A percentile compares a stretch with the other conserved stretches of the same genome.
Evolutionary conservation across 2,329 filamentous ascomycete genomes (phyloP).

Genomic region (Pezicula rhizophila): DNA sequence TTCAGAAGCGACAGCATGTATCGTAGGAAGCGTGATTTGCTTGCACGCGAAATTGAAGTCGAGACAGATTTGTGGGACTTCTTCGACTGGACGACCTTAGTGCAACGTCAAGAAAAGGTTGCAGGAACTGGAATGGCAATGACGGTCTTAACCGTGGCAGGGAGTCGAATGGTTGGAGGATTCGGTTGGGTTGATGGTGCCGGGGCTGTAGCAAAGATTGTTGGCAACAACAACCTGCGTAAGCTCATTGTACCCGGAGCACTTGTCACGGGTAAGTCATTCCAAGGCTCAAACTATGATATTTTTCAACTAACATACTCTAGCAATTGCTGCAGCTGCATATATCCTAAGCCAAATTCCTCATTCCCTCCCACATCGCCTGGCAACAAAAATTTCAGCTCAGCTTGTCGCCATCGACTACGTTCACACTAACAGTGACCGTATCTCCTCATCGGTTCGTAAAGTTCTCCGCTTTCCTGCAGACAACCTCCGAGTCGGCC

Average conservation of each 20-base stretch:
- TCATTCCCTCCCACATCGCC: conserved; percentile 76
- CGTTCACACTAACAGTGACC: conserved; percentile 78
- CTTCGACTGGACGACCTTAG: conserved; percentile 75
- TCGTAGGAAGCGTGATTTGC: conserved; percentile 69
- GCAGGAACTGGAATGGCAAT: conserved; percentile 92
- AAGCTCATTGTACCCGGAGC: conserved; percentile 76
- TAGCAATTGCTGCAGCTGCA: conserved; percentile 67
- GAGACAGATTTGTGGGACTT: conserved; percentile 89
- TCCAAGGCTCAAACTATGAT: conserved; percentile 3
- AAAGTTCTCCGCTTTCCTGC: conserved; percentile 84
- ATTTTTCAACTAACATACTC: conserved; percentile 27
- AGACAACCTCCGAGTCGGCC: conserved; percentile 74
- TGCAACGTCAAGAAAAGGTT: conserved; percentile 90
- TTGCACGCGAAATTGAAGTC: conserved; percentile 80
- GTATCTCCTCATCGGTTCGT: conserved; percentile 80
- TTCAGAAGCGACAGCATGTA: conserved; percentile 97
- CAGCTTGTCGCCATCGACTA: conserved; percentile 84
- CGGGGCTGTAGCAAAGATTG: conserved; percentile 70
- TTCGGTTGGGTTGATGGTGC: conserved; percentile 86
- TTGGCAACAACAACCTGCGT: conserved; percentile 76
- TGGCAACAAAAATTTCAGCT: conserved; percentile 76
- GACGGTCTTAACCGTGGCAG: conserved; percentile 81
- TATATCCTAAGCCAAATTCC: conserved; percentile 87
- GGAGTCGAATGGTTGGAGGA: conserved; percentile 74
- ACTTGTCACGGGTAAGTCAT: conserved; percentile 66